Conservation (phyloP, 371 early-diverging fungal species). For the Mucor indicus region DNA sequence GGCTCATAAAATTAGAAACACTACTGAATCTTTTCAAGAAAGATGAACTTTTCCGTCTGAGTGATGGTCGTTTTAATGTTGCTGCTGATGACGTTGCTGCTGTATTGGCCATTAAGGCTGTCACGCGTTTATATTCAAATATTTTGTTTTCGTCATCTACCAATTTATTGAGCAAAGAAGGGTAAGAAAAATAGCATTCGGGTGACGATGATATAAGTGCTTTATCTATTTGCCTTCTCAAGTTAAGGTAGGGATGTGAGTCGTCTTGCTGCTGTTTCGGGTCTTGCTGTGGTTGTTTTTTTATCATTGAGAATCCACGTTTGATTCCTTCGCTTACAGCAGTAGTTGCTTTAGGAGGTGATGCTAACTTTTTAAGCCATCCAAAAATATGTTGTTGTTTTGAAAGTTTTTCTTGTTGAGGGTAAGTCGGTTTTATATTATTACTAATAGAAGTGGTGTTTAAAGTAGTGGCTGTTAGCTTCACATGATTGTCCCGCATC, state of each 20-base stretch:
- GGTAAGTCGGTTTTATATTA: background rate
- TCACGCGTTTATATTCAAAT: constrained; percentile 13
- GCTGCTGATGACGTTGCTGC: background rate
- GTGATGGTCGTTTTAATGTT: constrained; percentile 11
- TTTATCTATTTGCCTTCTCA: constrained; percentile 46
- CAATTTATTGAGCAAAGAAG: constrained; percentile 50
- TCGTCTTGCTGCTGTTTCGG: constrained; percentile 3
- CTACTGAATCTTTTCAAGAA: background rate
- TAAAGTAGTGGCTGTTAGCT: constrained; percentile 10
- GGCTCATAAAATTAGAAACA: no score
- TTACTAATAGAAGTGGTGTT: background rate
- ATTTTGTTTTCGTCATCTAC: constrained; percentile 48
- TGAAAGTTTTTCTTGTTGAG: no score
- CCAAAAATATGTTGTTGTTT: constrained; percentile 1
- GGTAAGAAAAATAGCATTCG: constrained; percentile 53
- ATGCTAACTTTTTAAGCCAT: constrained; percentile 6
- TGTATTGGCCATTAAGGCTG: background rate
- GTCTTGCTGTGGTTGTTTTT: background rate
- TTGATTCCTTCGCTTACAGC: background rate
- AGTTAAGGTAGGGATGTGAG: constrained; percentile 31
- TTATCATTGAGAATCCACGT: constrained; percentile 7
- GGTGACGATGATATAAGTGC: constrained; percentile 61
- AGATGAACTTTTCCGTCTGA: constrained; percentile 5
- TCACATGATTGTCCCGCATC: constrained; percentile 24
- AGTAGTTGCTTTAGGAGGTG: constrained; percentile 6